Conservation (phyloP, 148 eudicot genomes). For the Euryodendron excelsum region DNA sequence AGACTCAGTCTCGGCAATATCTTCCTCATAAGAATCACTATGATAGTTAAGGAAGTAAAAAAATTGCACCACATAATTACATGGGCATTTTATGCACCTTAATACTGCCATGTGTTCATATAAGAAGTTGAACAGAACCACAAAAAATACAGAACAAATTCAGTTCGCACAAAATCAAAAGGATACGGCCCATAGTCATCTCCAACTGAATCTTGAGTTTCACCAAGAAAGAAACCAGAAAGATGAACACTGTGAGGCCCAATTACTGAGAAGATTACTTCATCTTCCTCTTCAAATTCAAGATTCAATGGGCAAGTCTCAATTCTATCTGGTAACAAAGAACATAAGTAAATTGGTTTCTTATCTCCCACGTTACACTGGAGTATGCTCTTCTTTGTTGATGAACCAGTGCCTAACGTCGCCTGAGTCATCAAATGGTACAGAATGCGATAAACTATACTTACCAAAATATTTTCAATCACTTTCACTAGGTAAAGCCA, state of each 20-base stretch:
- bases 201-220: constrained; percentile 19
- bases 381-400: constrained; percentile 59
- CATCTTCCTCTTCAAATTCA: constrained; percentile 81
- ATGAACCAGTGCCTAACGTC: constrained; percentile 61
- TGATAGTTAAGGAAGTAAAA: constrained; percentile 49
- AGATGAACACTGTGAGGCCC: constrained; percentile 85
- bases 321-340: constrained; percentile 66
- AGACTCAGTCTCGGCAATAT: constrained; percentile 43
- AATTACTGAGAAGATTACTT: constrained; percentile 70
- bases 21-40: constrained; percentile 72
- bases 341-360: constrained; percentile 64
- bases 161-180: constrained; percentile 19
- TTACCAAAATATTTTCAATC: background rate
- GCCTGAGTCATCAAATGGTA: constrained; percentile 47
- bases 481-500: background rate
- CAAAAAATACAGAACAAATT: constrained; percentile 1
- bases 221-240: constrained; percentile 59
- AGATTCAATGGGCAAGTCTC: constrained; percentile 70
- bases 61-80: background rate
- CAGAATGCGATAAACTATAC: background rate
- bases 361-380: constrained; percentile 77
- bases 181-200: constrained; percentile 74
- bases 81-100: background rate
- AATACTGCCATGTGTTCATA: background rate
- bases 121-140: background rate